These are phyloP conservation scores for Phyllosticta capitalensis DNA, from an alignment of 2,329 filamentous ascomycete genomes.

Conservation along the genomic window DNA sequence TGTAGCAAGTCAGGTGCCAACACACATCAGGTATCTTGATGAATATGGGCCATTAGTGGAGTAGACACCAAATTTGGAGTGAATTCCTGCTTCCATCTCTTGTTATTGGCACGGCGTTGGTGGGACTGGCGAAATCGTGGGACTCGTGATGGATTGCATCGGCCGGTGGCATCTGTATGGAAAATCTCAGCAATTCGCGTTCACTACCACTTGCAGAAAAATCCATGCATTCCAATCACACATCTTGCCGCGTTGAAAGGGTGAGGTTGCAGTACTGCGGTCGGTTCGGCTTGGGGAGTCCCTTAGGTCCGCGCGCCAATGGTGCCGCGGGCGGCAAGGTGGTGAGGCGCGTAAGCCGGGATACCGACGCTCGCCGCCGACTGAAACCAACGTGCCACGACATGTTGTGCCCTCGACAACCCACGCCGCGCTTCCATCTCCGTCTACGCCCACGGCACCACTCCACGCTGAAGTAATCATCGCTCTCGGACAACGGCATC, in stretches of 20 bases:
- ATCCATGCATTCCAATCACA: background rate
- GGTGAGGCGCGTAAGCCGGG: slow-evolving; percentile 5
- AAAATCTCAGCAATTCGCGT: background rate
- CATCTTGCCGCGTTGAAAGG: background rate
- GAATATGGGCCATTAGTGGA: slow-evolving; percentile 29
- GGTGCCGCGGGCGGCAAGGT: background rate
- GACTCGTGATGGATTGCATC: background rate
- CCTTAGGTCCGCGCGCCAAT: too few relatives aligned
- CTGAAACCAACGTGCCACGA: background rate
- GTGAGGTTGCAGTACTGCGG: background rate
- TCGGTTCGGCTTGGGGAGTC: too few relatives aligned
- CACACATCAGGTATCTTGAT: slow-evolving; percentile 31
- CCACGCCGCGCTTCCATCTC: background rate
- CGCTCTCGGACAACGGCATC: too few relatives aligned
- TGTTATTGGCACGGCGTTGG: background rate
- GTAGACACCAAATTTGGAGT: background rate
- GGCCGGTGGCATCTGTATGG: background rate
- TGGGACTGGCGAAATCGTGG: background rate
- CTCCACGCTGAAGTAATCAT: too few relatives aligned
- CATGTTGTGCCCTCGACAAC: background rate
- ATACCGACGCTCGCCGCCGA: background rate
- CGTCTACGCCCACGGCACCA: too few relatives aligned
- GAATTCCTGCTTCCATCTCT: too few relatives aligned
- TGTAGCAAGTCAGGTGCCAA: background rate
- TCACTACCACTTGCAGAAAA: background rate